Conservation (phyloP, 768 basidiomycete species). For the Coprinellus micaceus region DNA sequence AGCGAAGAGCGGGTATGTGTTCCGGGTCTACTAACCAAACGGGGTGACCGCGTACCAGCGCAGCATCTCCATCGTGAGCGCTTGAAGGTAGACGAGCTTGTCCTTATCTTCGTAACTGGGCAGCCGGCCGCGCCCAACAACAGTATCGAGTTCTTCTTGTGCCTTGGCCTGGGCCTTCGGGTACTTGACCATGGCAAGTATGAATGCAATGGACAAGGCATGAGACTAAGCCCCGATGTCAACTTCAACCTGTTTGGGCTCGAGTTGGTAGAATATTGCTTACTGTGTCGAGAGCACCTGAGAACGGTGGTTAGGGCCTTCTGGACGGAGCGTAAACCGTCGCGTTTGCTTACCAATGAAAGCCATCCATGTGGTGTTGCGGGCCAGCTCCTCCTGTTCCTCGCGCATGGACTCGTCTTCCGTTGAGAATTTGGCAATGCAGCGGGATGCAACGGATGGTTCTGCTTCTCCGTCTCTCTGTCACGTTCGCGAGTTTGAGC, state of each 20-base stretch:
- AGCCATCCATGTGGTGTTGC: background rate
- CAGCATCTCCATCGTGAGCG: slow-evolving; percentile 19
- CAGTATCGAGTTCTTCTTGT: slow-evolving; percentile 22
- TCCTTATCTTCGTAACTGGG: slow-evolving; percentile 20
- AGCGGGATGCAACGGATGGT: too few relatives aligned
- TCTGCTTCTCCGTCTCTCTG: too few relatives aligned
- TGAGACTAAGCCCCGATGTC: background rate
- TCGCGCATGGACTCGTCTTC: too few relatives aligned
- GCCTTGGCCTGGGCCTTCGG: slow-evolving; percentile 17
- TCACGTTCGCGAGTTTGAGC: too few relatives aligned
- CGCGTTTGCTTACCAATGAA: background rate
- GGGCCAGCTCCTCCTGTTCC: too few relatives aligned
- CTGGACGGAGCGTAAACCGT: background rate
- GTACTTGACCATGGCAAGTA: slow-evolving; percentile 11
- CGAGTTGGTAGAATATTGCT: background rate
- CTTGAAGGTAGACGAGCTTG: slow-evolving; percentile 17
- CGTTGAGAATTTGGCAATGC: too few relatives aligned
- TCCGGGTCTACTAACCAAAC: background rate
- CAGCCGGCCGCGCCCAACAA: slow-evolving; percentile 16
- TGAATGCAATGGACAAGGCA: background rate
- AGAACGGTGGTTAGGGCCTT: background rate
- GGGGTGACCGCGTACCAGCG: slow-evolving; percentile 8
- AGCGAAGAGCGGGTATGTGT: background rate
- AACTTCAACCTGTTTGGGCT: background rate
- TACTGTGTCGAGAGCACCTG: slow-evolving; percentile 7